Percentiles rank a stretch among this genome's conserved stretches.
Conservation (phyloP, 2,329 filamentous ascomycete species). For the Metarhizium brunneum region DNA sequence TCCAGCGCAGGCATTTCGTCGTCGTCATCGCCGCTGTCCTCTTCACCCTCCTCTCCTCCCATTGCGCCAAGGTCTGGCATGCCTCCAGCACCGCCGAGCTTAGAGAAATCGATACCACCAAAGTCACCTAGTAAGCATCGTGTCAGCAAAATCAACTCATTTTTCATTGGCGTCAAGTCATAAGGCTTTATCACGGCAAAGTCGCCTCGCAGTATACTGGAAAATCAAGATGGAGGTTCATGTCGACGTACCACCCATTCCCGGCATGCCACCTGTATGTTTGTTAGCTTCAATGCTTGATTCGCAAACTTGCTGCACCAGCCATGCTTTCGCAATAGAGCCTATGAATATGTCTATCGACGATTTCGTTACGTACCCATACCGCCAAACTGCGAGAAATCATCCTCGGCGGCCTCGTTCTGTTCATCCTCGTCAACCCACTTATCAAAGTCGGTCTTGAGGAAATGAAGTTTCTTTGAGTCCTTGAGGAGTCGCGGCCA, state of each 20-base stretch:
- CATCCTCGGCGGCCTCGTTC: conserved; percentile 77
- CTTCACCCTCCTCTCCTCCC: conserved; percentile 33
- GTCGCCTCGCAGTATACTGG: background rate
- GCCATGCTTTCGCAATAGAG: background rate
- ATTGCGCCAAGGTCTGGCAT: conserved; percentile 29
- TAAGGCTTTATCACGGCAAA: background rate
- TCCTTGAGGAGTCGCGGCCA: conserved; percentile 96
- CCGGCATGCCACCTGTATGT: conserved; percentile 41
- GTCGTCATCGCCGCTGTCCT: conserved; percentile 53
- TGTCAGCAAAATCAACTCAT: background rate
- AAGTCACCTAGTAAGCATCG: conserved; percentile 54
- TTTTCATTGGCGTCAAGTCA: background rate
- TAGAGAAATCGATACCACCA: conserved; percentile 87
- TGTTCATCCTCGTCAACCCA: conserved; percentile 99
- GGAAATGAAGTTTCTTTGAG: conserved; percentile 78
- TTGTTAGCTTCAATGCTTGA: conserved; percentile 2
- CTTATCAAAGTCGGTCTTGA: conserved; percentile 99
- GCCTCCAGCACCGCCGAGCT: conserved; percentile 54
- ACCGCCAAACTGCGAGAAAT: conserved; percentile 58
- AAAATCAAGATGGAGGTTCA: background rate
- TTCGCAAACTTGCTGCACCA: background rate
- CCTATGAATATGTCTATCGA: too few relatives aligned
- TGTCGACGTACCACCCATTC: conserved; percentile 37
- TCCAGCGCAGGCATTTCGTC: conserved; percentile 83
- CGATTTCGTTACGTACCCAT: conserved; percentile 42